phyloP scores from a whole-genome alignment of 306 rosid genomes.

The Chamaecrista fasciculata region DNA sequence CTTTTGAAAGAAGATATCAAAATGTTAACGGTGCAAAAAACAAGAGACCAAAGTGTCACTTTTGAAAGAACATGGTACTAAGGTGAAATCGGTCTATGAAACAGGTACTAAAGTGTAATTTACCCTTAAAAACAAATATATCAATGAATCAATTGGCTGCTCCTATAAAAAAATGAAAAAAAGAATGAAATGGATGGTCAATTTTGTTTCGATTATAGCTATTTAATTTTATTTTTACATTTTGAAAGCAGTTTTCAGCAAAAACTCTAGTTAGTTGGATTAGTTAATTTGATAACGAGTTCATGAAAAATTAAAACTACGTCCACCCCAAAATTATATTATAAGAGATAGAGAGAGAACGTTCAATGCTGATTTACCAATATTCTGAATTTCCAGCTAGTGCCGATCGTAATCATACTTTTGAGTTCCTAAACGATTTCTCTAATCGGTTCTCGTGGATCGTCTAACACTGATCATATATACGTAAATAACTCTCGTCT shows the following conservation, averaged over 20 bases:
- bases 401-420: conserved; percentile 43
- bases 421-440: conserved; percentile 47
- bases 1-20: too few relatives aligned
- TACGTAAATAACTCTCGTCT: conserved; percentile 16
- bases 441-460: conserved; percentile 55
- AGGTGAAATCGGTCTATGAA: too few relatives aligned
- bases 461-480: conserved; percentile 30
- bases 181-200: neutral
- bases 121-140: too few relatives aligned
- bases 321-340: neutral
- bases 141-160: too few relatives aligned
- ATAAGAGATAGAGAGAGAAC: too few relatives aligned
- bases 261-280: conserved; percentile 33
- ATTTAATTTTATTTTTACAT: too few relatives aligned
- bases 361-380: conserved; percentile 53
- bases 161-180: too few relatives aligned
- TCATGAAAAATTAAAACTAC: neutral
- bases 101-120: too few relatives aligned
- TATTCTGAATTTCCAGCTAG: conserved; percentile 52
- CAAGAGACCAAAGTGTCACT: too few relatives aligned
- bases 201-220: too few relatives aligned
- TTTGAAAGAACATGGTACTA: too few relatives aligned
- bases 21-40: too few relatives aligned
- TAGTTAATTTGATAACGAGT: neutral
- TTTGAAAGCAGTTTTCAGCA: neutral